phyloP scores from a whole-genome alignment of 352 stramenopile species.

The Pythium oligandrum region DNA sequence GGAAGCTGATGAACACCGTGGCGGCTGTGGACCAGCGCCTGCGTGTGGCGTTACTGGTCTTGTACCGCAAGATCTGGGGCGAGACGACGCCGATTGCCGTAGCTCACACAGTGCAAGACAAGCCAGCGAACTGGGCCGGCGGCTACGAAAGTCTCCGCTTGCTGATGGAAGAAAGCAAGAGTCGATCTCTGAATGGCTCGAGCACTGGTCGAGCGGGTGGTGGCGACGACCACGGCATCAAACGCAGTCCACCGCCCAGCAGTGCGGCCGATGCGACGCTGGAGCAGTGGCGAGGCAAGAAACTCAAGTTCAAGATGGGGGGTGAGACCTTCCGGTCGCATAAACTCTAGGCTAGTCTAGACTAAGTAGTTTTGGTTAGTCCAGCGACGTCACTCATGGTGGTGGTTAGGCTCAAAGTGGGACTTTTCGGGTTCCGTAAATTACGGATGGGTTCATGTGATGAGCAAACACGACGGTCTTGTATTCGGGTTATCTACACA shows the following conservation, averaged over 20 bases:
- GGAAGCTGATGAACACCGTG: conserved; percentile 68
- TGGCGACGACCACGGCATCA: conserved; percentile 11
- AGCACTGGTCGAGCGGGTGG: not conserved
- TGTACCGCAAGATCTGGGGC: conserved; percentile 80
- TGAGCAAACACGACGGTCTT: no score
- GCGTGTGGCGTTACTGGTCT: conserved; percentile 65
- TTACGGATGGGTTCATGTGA: no score
- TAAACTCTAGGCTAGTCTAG: conserved; percentile 45
- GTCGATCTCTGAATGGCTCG: conserved; percentile 28
- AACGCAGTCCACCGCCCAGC: conserved; percentile 19
- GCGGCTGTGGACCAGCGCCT: conserved; percentile 63
- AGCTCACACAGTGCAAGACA: conserved; percentile 80
- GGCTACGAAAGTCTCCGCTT: conserved; percentile 76
- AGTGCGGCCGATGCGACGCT: conserved; percentile 34
- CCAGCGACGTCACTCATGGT: no score
- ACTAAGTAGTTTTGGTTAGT: not conserved
- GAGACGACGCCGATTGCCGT: conserved; percentile 77
- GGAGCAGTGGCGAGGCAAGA: conserved; percentile 80
- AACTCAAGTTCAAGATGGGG: conserved; percentile 84
- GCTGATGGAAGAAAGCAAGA: conserved; percentile 86
- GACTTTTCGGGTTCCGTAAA: no score
- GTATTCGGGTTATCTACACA: no score
- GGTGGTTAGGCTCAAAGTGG: no score
- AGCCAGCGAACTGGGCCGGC: conserved; percentile 66
- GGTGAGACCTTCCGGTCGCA: conserved; percentile 71